These are phyloP conservation scores for Trichosporon asahii DNA, from an alignment of 1,284 basidiomycete genomes.

Conservation along the genomic window DNA sequence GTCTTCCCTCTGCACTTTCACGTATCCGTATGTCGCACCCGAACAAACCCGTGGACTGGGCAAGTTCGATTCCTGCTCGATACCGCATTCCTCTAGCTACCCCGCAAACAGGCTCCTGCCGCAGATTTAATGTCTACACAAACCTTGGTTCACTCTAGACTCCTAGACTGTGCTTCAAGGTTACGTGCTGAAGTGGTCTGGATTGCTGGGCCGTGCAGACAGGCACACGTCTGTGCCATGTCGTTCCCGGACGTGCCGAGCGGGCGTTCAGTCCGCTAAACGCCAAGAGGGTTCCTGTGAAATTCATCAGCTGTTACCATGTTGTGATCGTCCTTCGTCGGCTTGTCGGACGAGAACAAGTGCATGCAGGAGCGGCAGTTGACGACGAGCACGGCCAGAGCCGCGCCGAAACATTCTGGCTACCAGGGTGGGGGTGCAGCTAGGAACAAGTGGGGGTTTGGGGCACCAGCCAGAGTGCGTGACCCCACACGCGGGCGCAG, in stretches of 20 bases:
- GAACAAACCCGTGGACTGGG: background rate
- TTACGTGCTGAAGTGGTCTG: background rate
- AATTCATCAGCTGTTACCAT: background rate
- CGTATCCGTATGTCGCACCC: background rate
- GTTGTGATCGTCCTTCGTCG: conserved; percentile 1
- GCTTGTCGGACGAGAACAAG: background rate
- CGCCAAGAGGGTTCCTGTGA: background rate
- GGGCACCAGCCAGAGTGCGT: conserved; percentile 1
- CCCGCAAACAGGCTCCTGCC: background rate
- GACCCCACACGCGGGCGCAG: background rate
- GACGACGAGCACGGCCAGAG: background rate
- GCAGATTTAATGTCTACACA: background rate
- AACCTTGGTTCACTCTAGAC: background rate
- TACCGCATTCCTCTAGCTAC: background rate
- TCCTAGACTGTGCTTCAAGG: background rate
- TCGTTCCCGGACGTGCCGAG: background rate
- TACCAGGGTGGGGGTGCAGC: background rate
- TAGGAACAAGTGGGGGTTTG: conserved; percentile 1
- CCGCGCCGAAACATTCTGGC: background rate
- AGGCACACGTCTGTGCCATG: background rate
- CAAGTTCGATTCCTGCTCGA: background rate
- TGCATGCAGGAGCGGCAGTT: background rate
- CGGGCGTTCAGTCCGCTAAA: background rate
- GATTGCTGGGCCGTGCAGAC: background rate
- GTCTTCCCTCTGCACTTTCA: background rate